Evolutionary conservation across 805 yeast genomes (phyloP).

Genomic region (Dipodascus geniculatus): DNA sequence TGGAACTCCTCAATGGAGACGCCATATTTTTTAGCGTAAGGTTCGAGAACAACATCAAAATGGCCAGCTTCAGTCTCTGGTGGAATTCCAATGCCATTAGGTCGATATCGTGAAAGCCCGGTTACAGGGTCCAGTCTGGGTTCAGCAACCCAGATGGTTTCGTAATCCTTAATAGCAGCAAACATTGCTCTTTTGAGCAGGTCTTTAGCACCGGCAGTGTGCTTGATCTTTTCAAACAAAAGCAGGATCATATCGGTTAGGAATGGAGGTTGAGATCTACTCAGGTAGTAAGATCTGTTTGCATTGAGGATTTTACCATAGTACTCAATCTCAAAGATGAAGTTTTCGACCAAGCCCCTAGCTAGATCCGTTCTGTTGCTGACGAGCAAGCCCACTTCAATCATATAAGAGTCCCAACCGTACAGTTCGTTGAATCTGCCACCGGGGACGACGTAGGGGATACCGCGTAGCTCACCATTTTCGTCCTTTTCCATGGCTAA

Average conservation of each 20-base stretch:
- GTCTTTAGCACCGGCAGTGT: slow-evolving; percentile 33
- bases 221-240: slow-evolving; percentile 44
- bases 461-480: slow-evolving; percentile 43
- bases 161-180: slow-evolving; percentile 83
- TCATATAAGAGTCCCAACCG: slow-evolving; percentile 98
- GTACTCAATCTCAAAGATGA: slow-evolving; percentile 76
- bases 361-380: slow-evolving; percentile 61
- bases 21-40: slow-evolving; percentile 54
- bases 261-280: slow-evolving; percentile 95
- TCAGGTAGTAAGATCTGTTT: slow-evolving; percentile 78
- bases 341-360: slow-evolving; percentile 83
- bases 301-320: slow-evolving; percentile 93
- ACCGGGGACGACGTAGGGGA: slow-evolving; percentile 92
- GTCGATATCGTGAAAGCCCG: slow-evolving; percentile 82
- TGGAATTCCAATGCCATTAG: slow-evolving; percentile 86
- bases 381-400: slow-evolving; percentile 65
- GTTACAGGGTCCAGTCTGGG: slow-evolving; percentile 68
- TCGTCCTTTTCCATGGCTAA: slow-evolving; percentile 55
- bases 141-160: slow-evolving; percentile 59
- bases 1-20: slow-evolving; percentile 52
- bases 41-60: slow-evolving; percentile 57
- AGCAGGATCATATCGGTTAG: slow-evolving; percentile 81
- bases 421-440: slow-evolving; percentile 93
- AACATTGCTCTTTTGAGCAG: slow-evolving; percentile 51
- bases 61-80: slow-evolving; percentile 93